These are phyloP conservation scores for Cladophialophora psammophila DNA, from an alignment of 2,329 filamentous ascomycete genomes.

Conservation along the genomic window DNA sequence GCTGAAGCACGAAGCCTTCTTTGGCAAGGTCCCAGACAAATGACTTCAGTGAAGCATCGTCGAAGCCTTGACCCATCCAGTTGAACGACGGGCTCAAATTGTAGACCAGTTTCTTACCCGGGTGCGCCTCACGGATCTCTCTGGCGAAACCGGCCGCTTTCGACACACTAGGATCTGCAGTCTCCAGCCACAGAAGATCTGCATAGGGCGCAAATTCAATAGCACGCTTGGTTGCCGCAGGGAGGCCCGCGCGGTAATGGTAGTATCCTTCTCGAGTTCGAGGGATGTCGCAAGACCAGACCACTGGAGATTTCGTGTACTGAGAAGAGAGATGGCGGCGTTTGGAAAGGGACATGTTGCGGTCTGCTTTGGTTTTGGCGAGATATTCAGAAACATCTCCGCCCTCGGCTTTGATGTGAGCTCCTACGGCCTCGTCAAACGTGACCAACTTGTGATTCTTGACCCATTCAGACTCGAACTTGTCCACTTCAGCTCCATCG, in stretches of 20 bases:
- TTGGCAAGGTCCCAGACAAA: slow-evolving; percentile 97
- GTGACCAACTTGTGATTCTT: slow-evolving; percentile 83
- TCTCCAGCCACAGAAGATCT: slow-evolving; percentile 97
- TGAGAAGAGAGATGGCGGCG: slow-evolving; percentile 75
- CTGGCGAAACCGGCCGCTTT: slow-evolving; percentile 78
- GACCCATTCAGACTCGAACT: slow-evolving; percentile 86
- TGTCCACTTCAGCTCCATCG: slow-evolving; percentile 79
- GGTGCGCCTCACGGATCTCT: slow-evolving; percentile 73
- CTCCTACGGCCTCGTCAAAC: slow-evolving; percentile 87
- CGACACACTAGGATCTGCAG: slow-evolving; percentile 82
- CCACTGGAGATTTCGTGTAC: slow-evolving; percentile 71
- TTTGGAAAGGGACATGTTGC: slow-evolving; percentile 77
- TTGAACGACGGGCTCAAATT: slow-evolving; percentile 98
- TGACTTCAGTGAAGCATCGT: slow-evolving; percentile 77
- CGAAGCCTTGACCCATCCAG: slow-evolving; percentile 96
- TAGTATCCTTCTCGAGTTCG: slow-evolving; percentile 94
- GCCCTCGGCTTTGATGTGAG: slow-evolving; percentile 73
- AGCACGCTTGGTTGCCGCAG: slow-evolving; percentile 88
- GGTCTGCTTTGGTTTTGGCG: slow-evolving; percentile 66
- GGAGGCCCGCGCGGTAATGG: slow-evolving; percentile 74
- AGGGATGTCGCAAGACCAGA: slow-evolving; percentile 90
- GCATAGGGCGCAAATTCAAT: slow-evolving; percentile 91
- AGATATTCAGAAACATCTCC: slow-evolving; percentile 73
- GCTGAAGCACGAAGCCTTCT: slow-evolving; percentile 75
- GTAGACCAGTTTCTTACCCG: slow-evolving; percentile 91